Evolutionary conservation across 768 basidiomycete genomes (phyloP).

Genomic region (Candolleomyces aberdarensis): DNA sequence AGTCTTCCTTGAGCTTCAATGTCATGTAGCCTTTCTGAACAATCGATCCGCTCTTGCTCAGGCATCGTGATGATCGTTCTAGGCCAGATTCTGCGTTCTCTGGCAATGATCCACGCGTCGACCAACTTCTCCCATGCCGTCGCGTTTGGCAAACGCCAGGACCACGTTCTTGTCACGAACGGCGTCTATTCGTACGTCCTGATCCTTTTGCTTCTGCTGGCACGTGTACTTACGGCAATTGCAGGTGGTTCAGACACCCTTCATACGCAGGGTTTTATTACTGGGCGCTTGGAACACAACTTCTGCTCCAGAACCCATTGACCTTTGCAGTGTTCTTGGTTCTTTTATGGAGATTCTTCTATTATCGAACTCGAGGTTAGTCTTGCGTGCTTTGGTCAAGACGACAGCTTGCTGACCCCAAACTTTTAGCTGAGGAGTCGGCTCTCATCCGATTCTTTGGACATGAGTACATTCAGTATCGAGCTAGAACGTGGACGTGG

Average conservation of each 20-base stretch:
- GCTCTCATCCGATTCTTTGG: constrained; percentile 88
- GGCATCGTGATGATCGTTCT: constrained; percentile 63
- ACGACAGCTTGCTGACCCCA: neutral
- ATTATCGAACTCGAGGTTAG: constrained; percentile 73
- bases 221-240: neutral
- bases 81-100: constrained; percentile 79
- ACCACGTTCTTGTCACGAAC: constrained; percentile 79
- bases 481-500: constrained; percentile 72
- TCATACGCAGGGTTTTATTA: constrained; percentile 98
- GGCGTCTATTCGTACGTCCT: constrained; percentile 81
- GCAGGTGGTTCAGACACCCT: constrained; percentile 86
- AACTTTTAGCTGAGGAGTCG: constrained; percentile 68
- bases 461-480: constrained; percentile 76
- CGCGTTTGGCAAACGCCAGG: constrained; percentile 66
- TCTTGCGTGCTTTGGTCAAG: constrained; percentile 8
- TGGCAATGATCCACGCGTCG: constrained; percentile 96
- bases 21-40: neutral
- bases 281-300: constrained; percentile 94
- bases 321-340: constrained; percentile 62
- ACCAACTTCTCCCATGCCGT: constrained; percentile 92
- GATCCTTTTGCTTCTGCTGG: no score
- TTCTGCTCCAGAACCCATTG: constrained; percentile 84
- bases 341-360: constrained; percentile 87
- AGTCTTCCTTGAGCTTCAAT: constrained; percentile 15
- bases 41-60: neutral